Conservation (phyloP, 768 basidiomycete genomes). For the Amanita phalloides region DNA sequence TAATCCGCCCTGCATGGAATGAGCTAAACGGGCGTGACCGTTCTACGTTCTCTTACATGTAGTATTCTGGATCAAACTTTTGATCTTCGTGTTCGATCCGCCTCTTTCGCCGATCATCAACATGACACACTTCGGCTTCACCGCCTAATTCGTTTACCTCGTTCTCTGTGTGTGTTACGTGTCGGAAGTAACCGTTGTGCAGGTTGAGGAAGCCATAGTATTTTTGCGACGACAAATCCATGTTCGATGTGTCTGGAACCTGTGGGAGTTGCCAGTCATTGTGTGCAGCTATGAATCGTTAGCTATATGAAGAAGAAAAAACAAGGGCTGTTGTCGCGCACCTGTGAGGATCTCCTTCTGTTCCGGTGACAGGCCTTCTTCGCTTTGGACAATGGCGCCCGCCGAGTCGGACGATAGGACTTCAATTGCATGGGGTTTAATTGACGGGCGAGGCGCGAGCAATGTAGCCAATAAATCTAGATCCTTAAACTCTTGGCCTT, state of each 20-base stretch:
- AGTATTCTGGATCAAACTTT: slow-evolving; percentile 80
- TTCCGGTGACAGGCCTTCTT: slow-evolving; percentile 41
- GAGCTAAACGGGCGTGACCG: not conserved
- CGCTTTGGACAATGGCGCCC: slow-evolving; percentile 27
- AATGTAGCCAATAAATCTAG: slow-evolving; percentile 72
- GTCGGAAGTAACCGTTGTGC: slow-evolving; percentile 65
- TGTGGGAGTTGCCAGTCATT: slow-evolving; percentile 78
- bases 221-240: slow-evolving; percentile 31
- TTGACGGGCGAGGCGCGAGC: slow-evolving; percentile 50
- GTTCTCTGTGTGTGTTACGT: slow-evolving; percentile 66
- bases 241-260: slow-evolving; percentile 29
- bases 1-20: slow-evolving; percentile 59
- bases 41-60: slow-evolving; percentile 42
- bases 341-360: slow-evolving; percentile 53
- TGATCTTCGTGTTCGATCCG: slow-evolving; percentile 56
- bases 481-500: slow-evolving; percentile 62
- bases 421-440: slow-evolving; percentile 38
- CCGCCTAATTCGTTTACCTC: slow-evolving; percentile 73
- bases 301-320: not conserved
- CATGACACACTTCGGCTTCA: slow-evolving; percentile 47
- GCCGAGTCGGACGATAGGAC: slow-evolving; percentile 29
- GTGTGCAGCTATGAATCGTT: slow-evolving; percentile 42
- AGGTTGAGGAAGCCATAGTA: slow-evolving; percentile 72
- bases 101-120: slow-evolving; percentile 37
- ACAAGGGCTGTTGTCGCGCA: slow-evolving; percentile 12